Base-by-base conservation (phyloP, 495 filamentous ascomycete species). In the Glarea lozoyensis region DNA sequence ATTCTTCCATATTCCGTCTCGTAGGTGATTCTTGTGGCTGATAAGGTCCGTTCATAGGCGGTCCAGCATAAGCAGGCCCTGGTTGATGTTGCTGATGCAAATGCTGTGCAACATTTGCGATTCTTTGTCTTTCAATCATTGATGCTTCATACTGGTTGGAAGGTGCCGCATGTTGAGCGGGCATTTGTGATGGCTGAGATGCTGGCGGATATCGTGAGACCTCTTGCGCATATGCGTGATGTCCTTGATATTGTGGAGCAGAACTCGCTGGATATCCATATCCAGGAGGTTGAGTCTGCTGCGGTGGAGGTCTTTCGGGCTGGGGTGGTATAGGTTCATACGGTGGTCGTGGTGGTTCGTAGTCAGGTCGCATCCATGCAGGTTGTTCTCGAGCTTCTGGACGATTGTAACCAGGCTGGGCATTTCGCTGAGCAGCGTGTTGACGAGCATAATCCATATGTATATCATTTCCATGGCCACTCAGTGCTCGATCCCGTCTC, bases 1-100 rank as follows among this genome's bases (percentile, higher is more conserved):
- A 73, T 41, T 82, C 84, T 17, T 83, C 78, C 37, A 78, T 43
- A 15, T 52, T 58, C 42, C 73, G 65, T 41, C 67, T 63, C 19
- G 67, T 59, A 1, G 73, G 72, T 10, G 73, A 75, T 29, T 75
- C 72, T 42, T 67, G 70, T 0, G 60, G 34, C 54, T 64, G 69
- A 24, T 53, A 50, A 18, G 61, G 59, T 1, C 53, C 55, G 27
- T 27, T 47, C 31, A 37, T 46, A n/a, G 43, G 24, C 3, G 42
- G 19, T 27, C n/a, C 38, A 29, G 39, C n/a, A 37, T 47, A 54
- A 10, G 37, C 23, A 2, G 46, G 22, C 18, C 39, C 37, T 17
- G 48, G 48, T 37, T 38, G 40, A 11, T 49, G 46, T 25, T 46
- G 48, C 22, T 45, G 37, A 12, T 46, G 43, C 4, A 63, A 63